Conservation (phyloP, 1,139 yeast species). For the Kodamaea alishanica region DNA sequence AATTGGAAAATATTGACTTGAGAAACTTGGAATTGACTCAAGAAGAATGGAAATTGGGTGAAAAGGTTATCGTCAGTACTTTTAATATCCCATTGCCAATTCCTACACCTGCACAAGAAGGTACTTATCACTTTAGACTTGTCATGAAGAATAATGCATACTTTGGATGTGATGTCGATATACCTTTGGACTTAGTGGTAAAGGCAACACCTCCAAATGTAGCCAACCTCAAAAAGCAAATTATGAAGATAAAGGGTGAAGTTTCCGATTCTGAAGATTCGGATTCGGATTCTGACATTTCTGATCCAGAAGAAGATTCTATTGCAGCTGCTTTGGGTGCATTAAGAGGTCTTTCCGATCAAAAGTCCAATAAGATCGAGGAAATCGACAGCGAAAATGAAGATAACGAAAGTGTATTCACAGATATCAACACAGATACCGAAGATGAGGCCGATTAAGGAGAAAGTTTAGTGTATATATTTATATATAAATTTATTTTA, state of each 20-base stretch:
- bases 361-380: conserved; percentile 24
- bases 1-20: conserved; percentile 51
- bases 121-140: conserved; percentile 62
- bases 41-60: conserved; percentile 46
- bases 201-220: conserved; percentile 40
- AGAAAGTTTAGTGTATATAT: background rate
- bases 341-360: conserved; percentile 47
- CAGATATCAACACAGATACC: conserved; percentile 51
- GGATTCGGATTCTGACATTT: conserved; percentile 52
- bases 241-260: conserved; percentile 21
- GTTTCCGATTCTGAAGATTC: conserved; percentile 27
- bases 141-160: conserved; percentile 62
- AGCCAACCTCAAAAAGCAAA: conserved; percentile 9
- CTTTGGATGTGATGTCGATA: conserved; percentile 68
- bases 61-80: conserved; percentile 57
- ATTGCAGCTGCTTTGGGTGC: conserved; percentile 65
- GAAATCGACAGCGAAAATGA: conserved; percentile 34
- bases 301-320: conserved; percentile 63
- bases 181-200: conserved; percentile 61
- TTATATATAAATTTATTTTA: background rate
- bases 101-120: conserved; percentile 68
- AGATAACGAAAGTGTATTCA: conserved; percentile 40
- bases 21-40: conserved; percentile 53
- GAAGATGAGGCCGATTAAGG: conserved; percentile 45
- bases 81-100: conserved; percentile 68